Evolutionary conservation across 2,329 filamentous ascomycete genomes (phyloP).

Genomic region (Aspergillus sergii): DNA sequence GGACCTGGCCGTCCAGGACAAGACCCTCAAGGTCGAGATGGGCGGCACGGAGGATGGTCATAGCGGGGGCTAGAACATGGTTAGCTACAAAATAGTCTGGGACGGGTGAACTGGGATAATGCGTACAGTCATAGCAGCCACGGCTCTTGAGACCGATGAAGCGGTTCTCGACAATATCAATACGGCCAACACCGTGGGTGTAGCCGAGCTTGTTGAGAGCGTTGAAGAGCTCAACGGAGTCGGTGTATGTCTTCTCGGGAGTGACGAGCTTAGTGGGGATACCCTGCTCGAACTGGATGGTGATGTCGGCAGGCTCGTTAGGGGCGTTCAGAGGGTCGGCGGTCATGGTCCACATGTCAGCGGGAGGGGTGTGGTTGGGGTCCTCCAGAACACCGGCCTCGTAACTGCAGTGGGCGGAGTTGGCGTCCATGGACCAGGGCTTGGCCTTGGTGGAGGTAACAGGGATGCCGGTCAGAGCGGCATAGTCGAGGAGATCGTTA

Average conservation of each 20-base stretch:
- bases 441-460: constrained; percentile 51
- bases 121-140: constrained; percentile 71
- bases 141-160: constrained; percentile 79
- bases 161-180: constrained; percentile 82
- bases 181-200: constrained; percentile 73
- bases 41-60: constrained; percentile 36
- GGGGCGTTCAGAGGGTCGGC: constrained; percentile 70
- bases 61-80: constrained; percentile 28
- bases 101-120: constrained; percentile 35
- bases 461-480: constrained; percentile 49
- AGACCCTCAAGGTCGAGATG: constrained; percentile 63
- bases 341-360: constrained; percentile 76
- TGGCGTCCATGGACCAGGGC: constrained; percentile 58
- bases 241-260: constrained; percentile 64
- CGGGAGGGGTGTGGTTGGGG: constrained; percentile 64
- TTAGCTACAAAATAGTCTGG: background rate
- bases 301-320: constrained; percentile 71
- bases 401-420: constrained; percentile 68
- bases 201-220: constrained; percentile 71
- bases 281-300: constrained; percentile 72
- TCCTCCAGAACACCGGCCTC: constrained; percentile 66
- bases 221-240: constrained; percentile 72
- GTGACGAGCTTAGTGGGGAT: constrained; percentile 69
- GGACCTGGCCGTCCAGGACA: constrained; percentile 68
- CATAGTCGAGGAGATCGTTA: constrained; percentile 53